Percentiles rank a stretch among this genome's conserved stretches.
Evolutionary conservation across 768 basidiomycete species (phyloP).

Genomic region (Kwoniella europaea): DNA sequence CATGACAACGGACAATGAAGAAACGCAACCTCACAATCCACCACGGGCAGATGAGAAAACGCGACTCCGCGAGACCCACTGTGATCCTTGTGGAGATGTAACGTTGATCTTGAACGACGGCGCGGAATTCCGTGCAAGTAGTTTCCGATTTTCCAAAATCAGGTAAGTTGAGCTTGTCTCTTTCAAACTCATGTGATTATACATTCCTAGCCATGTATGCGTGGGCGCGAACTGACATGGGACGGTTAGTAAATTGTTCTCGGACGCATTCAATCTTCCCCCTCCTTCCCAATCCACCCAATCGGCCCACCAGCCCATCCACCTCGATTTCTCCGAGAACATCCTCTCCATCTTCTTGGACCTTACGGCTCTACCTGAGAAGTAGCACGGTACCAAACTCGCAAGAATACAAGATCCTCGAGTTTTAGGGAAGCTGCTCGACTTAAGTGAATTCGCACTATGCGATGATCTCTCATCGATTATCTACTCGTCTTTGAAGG

Average conservation of each 20-base stretch:
- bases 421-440: background rate
- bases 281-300: background rate
- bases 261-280: background rate
- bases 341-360: background rate
- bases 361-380: background rate
- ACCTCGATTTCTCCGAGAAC: background rate
- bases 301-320: background rate
- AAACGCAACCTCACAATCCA: background rate
- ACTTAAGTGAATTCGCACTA: too few species aligned
- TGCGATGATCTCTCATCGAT: background rate
- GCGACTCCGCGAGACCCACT: background rate
- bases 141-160: background rate
- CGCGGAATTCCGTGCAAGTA: background rate
- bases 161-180: background rate
- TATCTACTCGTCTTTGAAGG: too few species aligned
- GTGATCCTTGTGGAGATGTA: background rate
- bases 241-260: conserved; percentile 2
- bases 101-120: background rate
- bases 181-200: background rate
- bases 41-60: background rate
- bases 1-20: background rate
- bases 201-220: background rate
- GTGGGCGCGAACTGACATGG: background rate
- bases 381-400: background rate
- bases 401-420: too few species aligned